phyloP scores from a whole-genome alignment of 371 early-diverging fungal genomes.

The Rhizopus arrhizus region DNA sequence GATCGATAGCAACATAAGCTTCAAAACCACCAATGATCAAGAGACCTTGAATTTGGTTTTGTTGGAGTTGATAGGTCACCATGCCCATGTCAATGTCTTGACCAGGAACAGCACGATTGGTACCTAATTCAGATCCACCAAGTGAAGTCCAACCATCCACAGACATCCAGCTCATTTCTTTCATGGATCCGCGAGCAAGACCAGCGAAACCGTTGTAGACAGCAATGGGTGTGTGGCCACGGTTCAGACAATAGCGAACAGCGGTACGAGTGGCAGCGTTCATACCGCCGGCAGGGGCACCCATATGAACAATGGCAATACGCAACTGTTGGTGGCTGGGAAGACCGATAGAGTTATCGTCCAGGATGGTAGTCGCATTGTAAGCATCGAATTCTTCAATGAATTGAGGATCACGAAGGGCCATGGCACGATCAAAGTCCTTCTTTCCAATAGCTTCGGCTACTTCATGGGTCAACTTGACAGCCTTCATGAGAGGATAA shows the following conservation, averaged over 20 bases:
- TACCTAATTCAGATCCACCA: slow-evolving; percentile 96
- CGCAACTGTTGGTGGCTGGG: slow-evolving; percentile 64
- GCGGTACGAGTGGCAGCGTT: slow-evolving; percentile 94
- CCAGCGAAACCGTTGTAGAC: slow-evolving; percentile 97
- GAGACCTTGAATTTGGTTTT: slow-evolving; percentile 85
- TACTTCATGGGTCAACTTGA: slow-evolving; percentile 88
- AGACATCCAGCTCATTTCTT: slow-evolving; percentile 80
- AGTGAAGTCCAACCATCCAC: slow-evolving; percentile 89
- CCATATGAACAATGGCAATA: slow-evolving; percentile 93
- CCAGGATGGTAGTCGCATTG: slow-evolving; percentile 51
- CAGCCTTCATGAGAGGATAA: slow-evolving; percentile 91
- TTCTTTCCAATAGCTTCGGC: slow-evolving; percentile 80
- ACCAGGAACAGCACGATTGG: slow-evolving; percentile 87
- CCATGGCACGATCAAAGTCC: slow-evolving; percentile 90
- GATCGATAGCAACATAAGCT: slow-evolving; percentile 81
- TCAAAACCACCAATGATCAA: slow-evolving; percentile 97
- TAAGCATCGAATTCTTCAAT: slow-evolving; percentile 70
- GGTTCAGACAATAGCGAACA: slow-evolving; percentile 84
- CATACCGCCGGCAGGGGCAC: slow-evolving; percentile 98
- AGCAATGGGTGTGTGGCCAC: slow-evolving; percentile 83
- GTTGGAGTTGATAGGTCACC: slow-evolving; percentile 91
- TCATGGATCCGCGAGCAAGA: slow-evolving; percentile 77
- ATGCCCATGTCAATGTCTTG: slow-evolving; percentile 73
- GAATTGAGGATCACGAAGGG: slow-evolving; percentile 91
- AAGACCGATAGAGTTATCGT: slow-evolving; percentile 34